Evolutionary conservation across 2,329 filamentous ascomycete genomes (phyloP).

Genomic region (Neoascochyta sp.): DNA sequence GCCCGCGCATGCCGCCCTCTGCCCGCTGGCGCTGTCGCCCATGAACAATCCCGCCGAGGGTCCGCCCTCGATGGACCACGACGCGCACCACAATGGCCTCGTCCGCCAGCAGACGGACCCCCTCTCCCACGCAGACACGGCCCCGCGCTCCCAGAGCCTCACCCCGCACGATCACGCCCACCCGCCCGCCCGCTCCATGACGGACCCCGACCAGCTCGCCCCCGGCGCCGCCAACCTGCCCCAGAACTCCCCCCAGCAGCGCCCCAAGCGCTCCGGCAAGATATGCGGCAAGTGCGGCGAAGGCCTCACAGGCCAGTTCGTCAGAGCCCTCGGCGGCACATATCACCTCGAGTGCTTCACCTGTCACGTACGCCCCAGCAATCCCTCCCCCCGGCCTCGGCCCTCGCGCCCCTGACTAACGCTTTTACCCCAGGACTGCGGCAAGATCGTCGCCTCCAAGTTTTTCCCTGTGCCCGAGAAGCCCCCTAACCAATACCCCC

Average conservation of each 20-base stretch:
- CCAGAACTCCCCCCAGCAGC: constrained; percentile 17
- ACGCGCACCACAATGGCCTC: constrained; percentile 32
- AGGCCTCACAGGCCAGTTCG: constrained; percentile 88
- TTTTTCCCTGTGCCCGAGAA: constrained; percentile 97
- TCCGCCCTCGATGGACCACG: constrained; percentile 35
- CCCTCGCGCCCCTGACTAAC: too few species aligned
- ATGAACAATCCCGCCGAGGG: constrained; percentile 38
- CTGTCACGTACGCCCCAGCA: constrained; percentile 65
- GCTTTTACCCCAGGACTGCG: constrained; percentile 90
- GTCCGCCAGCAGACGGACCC: constrained; percentile 29
- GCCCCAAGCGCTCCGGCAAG: constrained; percentile 36
- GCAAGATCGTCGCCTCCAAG: constrained; percentile 94
- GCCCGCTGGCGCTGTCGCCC: constrained; percentile 6
- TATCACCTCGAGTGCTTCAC: constrained; percentile 98
- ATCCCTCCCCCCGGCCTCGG: not conserved
- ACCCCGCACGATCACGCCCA: constrained; percentile 22
- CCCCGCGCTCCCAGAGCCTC: constrained; percentile 15
- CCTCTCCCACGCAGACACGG: constrained; percentile 18
- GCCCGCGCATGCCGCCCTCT: constrained; percentile 6
- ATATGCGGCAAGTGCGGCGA: constrained; percentile 81
- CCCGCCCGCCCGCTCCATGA: constrained; percentile 23
- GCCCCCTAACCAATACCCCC: constrained; percentile 82
- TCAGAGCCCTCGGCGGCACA: constrained; percentile 86
- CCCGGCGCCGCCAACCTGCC: too few species aligned
- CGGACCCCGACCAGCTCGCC: constrained; percentile 30